Conservation (phyloP, 805 yeast genomes). For the Lipomyces mesembrius region DNA sequence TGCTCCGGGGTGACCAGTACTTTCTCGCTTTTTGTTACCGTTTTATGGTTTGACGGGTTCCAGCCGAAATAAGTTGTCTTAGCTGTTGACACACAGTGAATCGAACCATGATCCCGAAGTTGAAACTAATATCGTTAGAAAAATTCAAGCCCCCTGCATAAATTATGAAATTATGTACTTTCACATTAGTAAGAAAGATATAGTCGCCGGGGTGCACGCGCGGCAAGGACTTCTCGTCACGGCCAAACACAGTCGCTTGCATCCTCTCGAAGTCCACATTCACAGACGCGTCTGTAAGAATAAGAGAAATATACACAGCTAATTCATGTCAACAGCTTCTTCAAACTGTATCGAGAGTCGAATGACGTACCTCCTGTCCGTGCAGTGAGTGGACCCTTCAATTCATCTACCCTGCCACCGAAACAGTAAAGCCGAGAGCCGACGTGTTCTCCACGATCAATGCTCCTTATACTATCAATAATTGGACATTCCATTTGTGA, state of each 20-base stretch:
- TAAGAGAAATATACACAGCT: neutral
- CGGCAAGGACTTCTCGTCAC: neutral
- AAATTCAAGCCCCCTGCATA: neutral
- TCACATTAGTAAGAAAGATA: neutral
- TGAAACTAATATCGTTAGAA: neutral
- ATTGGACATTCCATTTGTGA: neutral
- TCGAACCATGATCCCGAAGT: slow-evolving; percentile 1
- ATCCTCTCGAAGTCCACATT: neutral
- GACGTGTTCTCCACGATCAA: neutral
- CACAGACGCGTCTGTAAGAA: neutral
- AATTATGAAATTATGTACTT: neutral
- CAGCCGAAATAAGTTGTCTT: neutral
- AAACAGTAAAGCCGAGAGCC: neutral
- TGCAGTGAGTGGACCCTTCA: neutral
- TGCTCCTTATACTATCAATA: neutral
- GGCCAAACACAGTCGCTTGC: neutral
- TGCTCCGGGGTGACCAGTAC: neutral
- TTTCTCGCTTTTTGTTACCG: neutral
- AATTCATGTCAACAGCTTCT: neutral
- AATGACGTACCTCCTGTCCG: neutral
- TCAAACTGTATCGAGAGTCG: neutral
- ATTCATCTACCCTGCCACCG: neutral
- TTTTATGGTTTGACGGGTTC: neutral
- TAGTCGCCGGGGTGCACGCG: neutral
- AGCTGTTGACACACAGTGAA: neutral